phyloP scores from a whole-genome alignment of 805 yeast genomes.

The Blastobotrys chiropterorum region DNA sequence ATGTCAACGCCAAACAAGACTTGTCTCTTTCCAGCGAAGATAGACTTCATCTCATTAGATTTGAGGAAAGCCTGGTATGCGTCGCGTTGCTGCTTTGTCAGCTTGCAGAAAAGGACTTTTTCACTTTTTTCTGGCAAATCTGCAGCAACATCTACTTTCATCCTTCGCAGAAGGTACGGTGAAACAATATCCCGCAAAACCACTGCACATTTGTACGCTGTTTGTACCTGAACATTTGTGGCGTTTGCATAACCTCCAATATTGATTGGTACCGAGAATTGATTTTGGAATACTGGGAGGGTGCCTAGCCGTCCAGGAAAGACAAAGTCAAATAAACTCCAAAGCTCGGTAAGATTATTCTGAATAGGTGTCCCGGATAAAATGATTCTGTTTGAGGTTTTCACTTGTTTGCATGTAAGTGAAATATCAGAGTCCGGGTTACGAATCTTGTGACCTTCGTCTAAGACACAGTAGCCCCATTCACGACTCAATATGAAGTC shows the following conservation, averaged over 20 bases:
- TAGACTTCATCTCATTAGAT: conserved; percentile 68
- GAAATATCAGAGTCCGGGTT: conserved; percentile 91
- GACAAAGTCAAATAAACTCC: conserved; percentile 93
- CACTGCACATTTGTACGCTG: conserved; percentile 94
- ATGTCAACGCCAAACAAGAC: conserved; percentile 87
- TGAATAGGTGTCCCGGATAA: conserved; percentile 96
- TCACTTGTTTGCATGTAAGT: conserved; percentile 73
- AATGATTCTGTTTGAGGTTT: conserved; percentile 79
- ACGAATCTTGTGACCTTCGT: conserved; percentile 95
- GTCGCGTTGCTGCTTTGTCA: conserved; percentile 69
- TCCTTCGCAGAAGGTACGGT: conserved; percentile 80
- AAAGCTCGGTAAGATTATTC: conserved; percentile 81
- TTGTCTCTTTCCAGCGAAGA: conserved; percentile 68
- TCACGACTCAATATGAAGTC: conserved; percentile 53
- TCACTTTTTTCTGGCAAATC: conserved; percentile 91
- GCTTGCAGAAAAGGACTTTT: conserved; percentile 85
- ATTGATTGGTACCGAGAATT: conserved; percentile 87
- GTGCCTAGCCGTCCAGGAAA: conserved; percentile 95
- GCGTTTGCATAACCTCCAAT: conserved; percentile 99
- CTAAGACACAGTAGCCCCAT: conserved; percentile 90
- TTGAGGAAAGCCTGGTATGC: conserved; percentile 69
- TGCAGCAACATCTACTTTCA: conserved; percentile 90
- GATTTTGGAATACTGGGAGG: conserved; percentile 86
- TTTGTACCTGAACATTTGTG: conserved; percentile 88
- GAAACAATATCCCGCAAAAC: conserved; percentile 80